Base-by-base conservation (phyloP, 169 alveolate genomes). In the Cryptosporidium ryanae region DNA sequence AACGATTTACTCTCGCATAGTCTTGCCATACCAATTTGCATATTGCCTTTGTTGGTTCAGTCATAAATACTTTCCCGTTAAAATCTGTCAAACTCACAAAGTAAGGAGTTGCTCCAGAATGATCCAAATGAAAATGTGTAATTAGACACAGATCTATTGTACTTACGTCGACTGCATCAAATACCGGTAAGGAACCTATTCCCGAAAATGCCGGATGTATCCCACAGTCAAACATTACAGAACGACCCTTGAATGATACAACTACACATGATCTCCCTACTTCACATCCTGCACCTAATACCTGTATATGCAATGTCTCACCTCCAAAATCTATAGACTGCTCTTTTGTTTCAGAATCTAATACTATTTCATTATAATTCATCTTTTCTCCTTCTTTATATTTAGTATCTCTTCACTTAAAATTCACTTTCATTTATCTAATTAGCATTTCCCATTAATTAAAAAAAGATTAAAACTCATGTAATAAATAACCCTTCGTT, bases 171-270 rank as follows among this genome's bases (percentile, higher is more conserved):
- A 96, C 94, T 38, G 96, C 97, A 82, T 98, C 99, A 90, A 98
- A 98, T 65, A 96, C 96, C 1, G 99, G 99, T 32, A 98, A 93
- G 18, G 99, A 97, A 0, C 97, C 96, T n/a, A 96, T 93, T 1
- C 99, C 99, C 66, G 97, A 93, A 29, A 94, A 94, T 15, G 99
- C 99, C 21, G 99, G 99, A 83, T 98, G 99, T 5, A 98, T 93
- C 13, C 99, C 99, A 89, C 99, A 98, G 91, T 98, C 99, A 82
- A 98, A 95, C 99, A 98, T 96, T 34, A 98, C 96, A 48, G 97
- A 93, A 63, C 93, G 92, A 21, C 96, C 97, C 66, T 95, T 96
- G 87, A 93, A 95, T 84, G 96, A 94, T 50, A 96, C 92, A 23
- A 96, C 91, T 13, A 98, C 98, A 71, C 99, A 98, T 4, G 99